Evolutionary conservation across 75 land plant species (phyloP).

Genomic region (Sequoiadendron giganteum): DNA sequence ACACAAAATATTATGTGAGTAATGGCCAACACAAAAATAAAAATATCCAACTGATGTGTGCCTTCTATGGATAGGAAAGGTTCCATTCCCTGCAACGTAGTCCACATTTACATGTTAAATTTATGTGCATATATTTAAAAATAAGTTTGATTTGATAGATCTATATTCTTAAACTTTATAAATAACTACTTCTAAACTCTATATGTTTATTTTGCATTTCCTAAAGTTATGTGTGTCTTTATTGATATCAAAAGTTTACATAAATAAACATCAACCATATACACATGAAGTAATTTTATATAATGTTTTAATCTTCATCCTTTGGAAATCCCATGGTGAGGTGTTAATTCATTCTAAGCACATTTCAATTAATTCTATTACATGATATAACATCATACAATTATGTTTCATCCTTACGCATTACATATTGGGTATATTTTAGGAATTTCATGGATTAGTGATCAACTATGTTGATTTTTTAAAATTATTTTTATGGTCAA

Average conservation of each 20-base stretch:
- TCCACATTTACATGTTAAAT: not conserved
- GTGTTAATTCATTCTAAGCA: too few species aligned
- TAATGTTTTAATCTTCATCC: too few species aligned
- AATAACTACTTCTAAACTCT: not conserved
- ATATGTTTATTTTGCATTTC: not conserved
- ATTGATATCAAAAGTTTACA: too few species aligned
- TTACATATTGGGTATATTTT: too few species aligned
- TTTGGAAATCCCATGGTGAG: too few species aligned
- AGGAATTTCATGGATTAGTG: too few species aligned
- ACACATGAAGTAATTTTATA: too few species aligned
- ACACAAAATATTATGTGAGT: conserved; percentile 73
- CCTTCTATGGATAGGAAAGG: conserved; percentile 64
- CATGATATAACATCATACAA: too few species aligned
- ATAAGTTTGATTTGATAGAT: not conserved
- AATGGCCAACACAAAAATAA: conserved; percentile 73
- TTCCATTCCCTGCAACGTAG: conserved; percentile 51
- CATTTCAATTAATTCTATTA: too few species aligned
- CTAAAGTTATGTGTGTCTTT: not conserved
- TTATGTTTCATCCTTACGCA: too few species aligned
- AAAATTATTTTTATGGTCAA: too few species aligned
- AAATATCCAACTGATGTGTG: conserved; percentile 79
- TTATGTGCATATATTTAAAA: not conserved
- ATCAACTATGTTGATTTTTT: too few species aligned
- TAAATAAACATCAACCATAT: not conserved
- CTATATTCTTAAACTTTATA: not conserved